Conservation (phyloP, 1,139 yeast genomes). For the Hyphopichia wangnamkhiaoensis region DNA sequence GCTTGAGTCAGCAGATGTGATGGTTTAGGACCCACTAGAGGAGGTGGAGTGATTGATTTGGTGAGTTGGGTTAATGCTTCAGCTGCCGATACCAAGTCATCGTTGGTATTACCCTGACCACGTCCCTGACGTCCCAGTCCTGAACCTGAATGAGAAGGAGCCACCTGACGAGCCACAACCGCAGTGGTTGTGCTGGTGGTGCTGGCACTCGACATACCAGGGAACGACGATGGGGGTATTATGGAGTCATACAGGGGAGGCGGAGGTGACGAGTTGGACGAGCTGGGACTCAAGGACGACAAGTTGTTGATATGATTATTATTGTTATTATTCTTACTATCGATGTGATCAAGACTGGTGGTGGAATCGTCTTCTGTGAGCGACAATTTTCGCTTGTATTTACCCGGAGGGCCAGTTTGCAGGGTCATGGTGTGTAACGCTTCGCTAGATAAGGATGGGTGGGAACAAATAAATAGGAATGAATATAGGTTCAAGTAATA, state of each 20-base stretch:
- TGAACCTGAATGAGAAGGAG: not conserved
- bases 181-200: constrained; percentile 8
- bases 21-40: not conserved
- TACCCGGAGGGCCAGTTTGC: not conserved
- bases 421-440: not conserved
- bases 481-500: no score
- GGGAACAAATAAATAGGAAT: no score
- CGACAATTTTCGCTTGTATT: not conserved
- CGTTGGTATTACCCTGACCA: constrained; percentile 14
- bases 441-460: not conserved
- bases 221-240: not conserved
- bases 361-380: not conserved
- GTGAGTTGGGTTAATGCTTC: constrained; percentile 43
- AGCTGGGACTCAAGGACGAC: not conserved
- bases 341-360: no score
- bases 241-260: not conserved
- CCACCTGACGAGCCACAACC: constrained; percentile 2
- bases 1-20: not conserved
- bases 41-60: constrained; percentile 11
- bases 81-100: constrained; percentile 41
- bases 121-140: no score
- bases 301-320: not conserved
- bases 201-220: not conserved
- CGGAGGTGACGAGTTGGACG: constrained; percentile 1
- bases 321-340: not conserved